Conservation (phyloP, 805 yeast species). For the Starmerella vaccinii region DNA sequence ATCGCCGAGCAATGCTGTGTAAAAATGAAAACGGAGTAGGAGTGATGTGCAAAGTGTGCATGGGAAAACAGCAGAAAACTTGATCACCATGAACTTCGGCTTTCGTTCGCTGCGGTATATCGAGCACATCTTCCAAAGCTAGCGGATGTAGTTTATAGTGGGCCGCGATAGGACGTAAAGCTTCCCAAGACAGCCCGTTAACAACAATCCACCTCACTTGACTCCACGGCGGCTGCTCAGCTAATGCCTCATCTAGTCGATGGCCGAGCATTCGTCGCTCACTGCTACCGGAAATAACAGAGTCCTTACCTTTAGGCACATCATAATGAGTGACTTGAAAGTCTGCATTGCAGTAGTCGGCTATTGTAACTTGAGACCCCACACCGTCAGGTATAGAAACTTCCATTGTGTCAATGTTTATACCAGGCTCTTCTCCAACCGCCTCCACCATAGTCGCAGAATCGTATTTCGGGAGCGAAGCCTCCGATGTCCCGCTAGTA, state of each 20-base stretch:
- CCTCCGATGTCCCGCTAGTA: neutral
- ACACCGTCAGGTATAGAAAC: constrained; percentile 40
- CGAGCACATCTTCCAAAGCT: constrained; percentile 54
- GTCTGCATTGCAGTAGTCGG: constrained; percentile 40
- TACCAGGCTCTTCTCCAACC: constrained; percentile 53
- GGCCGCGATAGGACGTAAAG: constrained; percentile 39
- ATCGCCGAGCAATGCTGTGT: neutral
- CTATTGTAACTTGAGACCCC: constrained; percentile 45
- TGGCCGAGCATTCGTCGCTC: constrained; percentile 5
- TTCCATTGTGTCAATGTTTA: constrained; percentile 41
- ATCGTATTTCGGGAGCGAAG: neutral
- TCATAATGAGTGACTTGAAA: constrained; percentile 40
- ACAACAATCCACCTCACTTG: constrained; percentile 48
- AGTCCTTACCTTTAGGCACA: constrained; percentile 26
- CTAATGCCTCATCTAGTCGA: constrained; percentile 25
- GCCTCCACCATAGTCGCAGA: neutral
- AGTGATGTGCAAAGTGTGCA: constrained; percentile 38
- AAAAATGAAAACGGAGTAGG: constrained; percentile 19
- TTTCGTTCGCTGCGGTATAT: constrained; percentile 52
- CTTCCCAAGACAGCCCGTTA: constrained; percentile 54
- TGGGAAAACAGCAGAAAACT: constrained; percentile 46
- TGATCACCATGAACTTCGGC: constrained; percentile 44
- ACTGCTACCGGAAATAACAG: constrained; percentile 24
- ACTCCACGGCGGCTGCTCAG: constrained; percentile 39
- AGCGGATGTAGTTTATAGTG: constrained; percentile 42